phyloP scores from a whole-genome alignment of 1,284 basidiomycete genomes.

The Cryptococcus deneoformans region DNA sequence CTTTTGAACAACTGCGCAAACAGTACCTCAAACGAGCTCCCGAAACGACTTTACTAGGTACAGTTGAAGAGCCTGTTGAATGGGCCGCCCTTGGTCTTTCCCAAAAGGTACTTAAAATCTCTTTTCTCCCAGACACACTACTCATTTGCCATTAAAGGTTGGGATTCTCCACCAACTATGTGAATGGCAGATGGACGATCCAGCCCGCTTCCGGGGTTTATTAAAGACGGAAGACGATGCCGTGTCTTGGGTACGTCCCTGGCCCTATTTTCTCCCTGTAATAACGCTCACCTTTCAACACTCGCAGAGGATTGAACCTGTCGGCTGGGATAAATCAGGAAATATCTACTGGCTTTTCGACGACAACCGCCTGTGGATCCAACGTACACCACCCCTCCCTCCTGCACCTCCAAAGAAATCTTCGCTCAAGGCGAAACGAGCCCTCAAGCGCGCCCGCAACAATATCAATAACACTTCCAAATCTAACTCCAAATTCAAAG shows the following conservation, averaged over 20 bases:
- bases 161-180: constrained; percentile 52
- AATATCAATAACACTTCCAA: neutral
- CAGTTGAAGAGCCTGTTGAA: constrained; percentile 39
- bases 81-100: constrained; percentile 53
- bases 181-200: constrained; percentile 57
- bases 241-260: constrained; percentile 50
- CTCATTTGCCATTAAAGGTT: constrained; percentile 32
- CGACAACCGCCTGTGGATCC: constrained; percentile 58
- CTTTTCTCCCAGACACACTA: neutral
- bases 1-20: constrained; percentile 43
- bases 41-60: constrained; percentile 37
- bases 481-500: constrained; percentile 19
- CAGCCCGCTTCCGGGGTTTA: constrained; percentile 53
- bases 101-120: constrained; percentile 49
- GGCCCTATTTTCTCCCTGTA: too few relatives aligned
- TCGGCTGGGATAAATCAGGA: constrained; percentile 54
- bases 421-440: constrained; percentile 34
- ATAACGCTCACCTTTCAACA: neutral
- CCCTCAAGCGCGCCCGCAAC: constrained; percentile 21
- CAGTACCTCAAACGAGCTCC: constrained; percentile 47
- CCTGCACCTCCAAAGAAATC: constrained; percentile 35
- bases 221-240: constrained; percentile 53
- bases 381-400: constrained; percentile 47
- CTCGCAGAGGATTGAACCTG: constrained; percentile 53
- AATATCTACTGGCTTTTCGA: constrained; percentile 58